phyloP scores from a whole-genome alignment of 495 filamentous ascomycete genomes.

The Amniculicola lignicola region DNA sequence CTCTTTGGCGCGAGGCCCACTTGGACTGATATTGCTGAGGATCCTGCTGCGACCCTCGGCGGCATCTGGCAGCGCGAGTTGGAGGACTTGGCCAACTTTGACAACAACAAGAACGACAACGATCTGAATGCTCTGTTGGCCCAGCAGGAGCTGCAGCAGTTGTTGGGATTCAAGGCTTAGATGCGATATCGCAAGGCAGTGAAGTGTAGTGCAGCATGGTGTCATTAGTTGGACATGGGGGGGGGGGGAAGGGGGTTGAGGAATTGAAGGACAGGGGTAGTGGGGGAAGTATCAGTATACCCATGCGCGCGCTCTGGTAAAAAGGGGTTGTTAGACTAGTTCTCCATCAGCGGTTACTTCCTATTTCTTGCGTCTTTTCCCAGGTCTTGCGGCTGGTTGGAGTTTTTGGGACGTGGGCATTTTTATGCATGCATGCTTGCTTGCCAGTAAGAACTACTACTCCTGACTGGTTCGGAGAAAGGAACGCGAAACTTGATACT shows the following conservation, averaged over 20 bases:
- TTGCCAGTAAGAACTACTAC: neutral
- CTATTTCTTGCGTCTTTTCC: conserved; percentile 1
- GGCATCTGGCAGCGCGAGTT: conserved; percentile 20
- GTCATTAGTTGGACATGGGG: too few species aligned
- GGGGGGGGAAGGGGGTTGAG: too few species aligned
- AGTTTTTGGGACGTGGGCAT: neutral
- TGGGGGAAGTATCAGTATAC: conserved; percentile 5
- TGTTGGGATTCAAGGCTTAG: neutral
- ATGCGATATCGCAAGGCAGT: neutral
- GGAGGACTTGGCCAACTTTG: conserved; percentile 10
- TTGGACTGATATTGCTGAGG: conserved; percentile 22
- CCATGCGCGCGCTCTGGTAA: neutral
- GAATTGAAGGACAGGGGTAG: too few species aligned
- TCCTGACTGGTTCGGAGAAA: conserved; percentile 32
- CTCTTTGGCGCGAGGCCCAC: conserved; percentile 25
- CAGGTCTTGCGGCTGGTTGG: neutral
- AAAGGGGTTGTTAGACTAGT: neutral
- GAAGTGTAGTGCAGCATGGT: too few species aligned
- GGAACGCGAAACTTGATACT: too few species aligned
- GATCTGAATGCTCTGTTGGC: conserved; percentile 9
- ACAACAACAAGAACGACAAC: conserved; percentile 11
- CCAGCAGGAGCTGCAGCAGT: neutral
- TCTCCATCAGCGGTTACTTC: neutral
- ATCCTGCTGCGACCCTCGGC: conserved; percentile 24
- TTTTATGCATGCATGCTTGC: neutral